Evolutionary conservation across 345 rosid species (phyloP), one percentile per base, ranked within the genome.

Genomic region (Bretschneidera sinensis): DNA sequence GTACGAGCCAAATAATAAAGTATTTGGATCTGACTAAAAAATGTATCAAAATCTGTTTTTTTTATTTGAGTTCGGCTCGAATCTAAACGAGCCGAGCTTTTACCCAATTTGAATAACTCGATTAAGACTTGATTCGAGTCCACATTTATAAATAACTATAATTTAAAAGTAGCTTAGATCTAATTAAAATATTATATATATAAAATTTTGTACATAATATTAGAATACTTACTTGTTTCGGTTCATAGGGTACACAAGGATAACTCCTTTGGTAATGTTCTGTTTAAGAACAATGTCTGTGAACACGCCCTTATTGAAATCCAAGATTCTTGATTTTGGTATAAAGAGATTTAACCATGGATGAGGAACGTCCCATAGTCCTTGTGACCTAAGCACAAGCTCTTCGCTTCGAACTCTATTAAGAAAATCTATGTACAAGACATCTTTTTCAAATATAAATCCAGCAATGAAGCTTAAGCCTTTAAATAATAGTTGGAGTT

Each of bases 271-370:
- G 1, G 83, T 70, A 17, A 73, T 64, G 55, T 79, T 79, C 19
- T 71, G 61, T 21, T 67, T 72, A 28, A 79, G 74, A 14, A 79
- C 64, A 71, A 79, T 68, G 57, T 68, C 69, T 18, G 17, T 51
- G 60, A 79, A 70, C 68, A 76, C 81, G 5, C 74, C 83, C 1
- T 59, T 49, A 34, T 76, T 24, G 65, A 79, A 70, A 24, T 65
- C 67, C 5, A 21, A 0, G 10, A 76, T 76, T 0, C 70, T 54
- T 57, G 83, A 79, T 70, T 55, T 67, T 10, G 83, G 81, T 7
- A 79, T n/a, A 31, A 79, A 79, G 13, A 79, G 62, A 22, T 79
- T 79, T 3, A 79, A 65, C 83, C 83, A 79, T 57, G 83, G 83
- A 65, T 79, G 83, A 50, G 80, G 72, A 54, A 79, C 66, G 17